These are phyloP conservation scores for Coniosporium tulheliwenetii DNA, from an alignment of 2,329 filamentous ascomycete genomes.

Conservation along the genomic window DNA sequence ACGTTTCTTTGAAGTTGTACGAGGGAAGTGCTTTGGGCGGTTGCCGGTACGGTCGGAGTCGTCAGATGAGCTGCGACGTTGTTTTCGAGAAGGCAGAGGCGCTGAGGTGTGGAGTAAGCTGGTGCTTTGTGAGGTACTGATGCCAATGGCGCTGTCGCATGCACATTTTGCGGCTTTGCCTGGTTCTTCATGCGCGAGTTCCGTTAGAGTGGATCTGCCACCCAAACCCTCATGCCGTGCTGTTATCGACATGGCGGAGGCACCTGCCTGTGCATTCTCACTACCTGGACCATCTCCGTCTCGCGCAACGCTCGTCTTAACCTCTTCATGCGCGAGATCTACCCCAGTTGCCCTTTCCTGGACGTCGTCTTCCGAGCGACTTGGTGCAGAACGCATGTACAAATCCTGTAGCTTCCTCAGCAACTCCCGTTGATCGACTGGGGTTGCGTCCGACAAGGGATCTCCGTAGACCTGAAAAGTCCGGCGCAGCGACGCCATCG, in stretches of 20 bases:
- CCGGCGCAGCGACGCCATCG: background rate
- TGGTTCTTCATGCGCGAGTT: background rate
- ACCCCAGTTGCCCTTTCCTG: no score
- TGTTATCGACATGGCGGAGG: background rate
- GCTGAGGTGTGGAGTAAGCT: background rate
- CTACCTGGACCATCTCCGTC: no score
- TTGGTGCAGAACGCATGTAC: background rate
- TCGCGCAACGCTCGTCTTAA: no score
- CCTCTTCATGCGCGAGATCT: no score
- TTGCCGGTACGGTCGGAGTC: background rate
- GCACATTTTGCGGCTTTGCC: no score
- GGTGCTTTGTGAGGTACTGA: no score
- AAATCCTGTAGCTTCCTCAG: background rate
- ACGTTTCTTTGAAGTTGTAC: background rate
- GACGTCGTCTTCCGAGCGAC: no score
- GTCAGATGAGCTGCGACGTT: no score
- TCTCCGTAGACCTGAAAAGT: background rate
- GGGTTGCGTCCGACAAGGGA: background rate
- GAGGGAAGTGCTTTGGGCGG: no score
- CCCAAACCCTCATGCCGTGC: background rate
- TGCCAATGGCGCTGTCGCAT: background rate
- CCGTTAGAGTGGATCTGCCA: background rate
- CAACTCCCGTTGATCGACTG: background rate
- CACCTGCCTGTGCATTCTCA: background rate
- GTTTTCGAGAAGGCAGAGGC: background rate